These are phyloP conservation scores for button mushroom (Agaricus bisporus) DNA, from an alignment of 768 basidiomycete species.

Conservation along the genomic window DNA sequence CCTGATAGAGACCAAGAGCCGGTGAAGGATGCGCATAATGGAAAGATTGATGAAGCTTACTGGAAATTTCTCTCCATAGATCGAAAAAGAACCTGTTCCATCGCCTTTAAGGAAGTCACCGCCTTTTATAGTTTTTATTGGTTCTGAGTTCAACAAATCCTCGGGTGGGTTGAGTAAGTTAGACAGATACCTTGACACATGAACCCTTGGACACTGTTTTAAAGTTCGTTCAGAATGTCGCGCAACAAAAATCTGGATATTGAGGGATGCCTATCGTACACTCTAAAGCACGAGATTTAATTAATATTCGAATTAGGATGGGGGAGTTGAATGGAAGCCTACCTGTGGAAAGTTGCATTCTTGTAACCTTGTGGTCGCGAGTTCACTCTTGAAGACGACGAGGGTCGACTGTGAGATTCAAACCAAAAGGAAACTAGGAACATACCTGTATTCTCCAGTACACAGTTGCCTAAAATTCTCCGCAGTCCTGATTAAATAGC, in stretches of 20 bases:
- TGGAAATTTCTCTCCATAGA: constrained; percentile 92
- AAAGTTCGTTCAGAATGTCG: constrained; percentile 8
- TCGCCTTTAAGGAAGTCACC: constrained; percentile 95
- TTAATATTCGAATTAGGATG: not conserved
- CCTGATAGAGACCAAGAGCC: constrained; percentile 34
- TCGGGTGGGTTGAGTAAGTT: constrained; percentile 8
- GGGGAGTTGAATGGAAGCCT: constrained; percentile 16
- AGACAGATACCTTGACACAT: constrained; percentile 80
- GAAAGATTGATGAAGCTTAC: constrained; percentile 34
- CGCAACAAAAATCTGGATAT: not conserved
- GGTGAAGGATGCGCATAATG: not conserved
- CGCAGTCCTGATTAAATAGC: constrained; percentile 59
- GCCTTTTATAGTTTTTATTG: constrained; percentile 42
- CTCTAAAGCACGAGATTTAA: constrained; percentile 39
- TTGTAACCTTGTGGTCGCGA: constrained; percentile 89
- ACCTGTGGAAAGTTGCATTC: constrained; percentile 89
- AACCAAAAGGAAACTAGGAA: not conserved
- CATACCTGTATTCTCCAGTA: constrained; percentile 91
- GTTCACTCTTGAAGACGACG: constrained; percentile 45
- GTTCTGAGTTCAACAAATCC: not conserved
- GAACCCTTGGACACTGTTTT: constrained; percentile 77
- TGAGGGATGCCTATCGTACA: constrained; percentile 40
- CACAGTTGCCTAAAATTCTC: constrained; percentile 98
- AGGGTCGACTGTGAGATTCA: not conserved
- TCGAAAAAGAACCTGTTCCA: constrained; percentile 94